Evolutionary conservation across 306 rosid species (phyloP), one percentile per base, ranked within the genome.

Genomic region (Vigna hirtella): DNA sequence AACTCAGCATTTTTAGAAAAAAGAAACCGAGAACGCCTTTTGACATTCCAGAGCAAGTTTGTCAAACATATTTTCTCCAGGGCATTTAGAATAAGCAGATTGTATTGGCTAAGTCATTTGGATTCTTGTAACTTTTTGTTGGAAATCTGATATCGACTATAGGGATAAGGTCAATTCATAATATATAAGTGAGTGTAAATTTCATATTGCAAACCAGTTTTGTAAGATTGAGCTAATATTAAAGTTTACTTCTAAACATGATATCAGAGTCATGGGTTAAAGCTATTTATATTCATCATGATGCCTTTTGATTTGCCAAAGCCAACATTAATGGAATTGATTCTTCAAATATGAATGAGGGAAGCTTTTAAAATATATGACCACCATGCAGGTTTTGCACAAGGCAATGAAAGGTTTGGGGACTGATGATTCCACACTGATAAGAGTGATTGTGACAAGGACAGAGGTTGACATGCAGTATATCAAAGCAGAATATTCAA

Each of bases 401-500:
- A 90, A 91, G 80, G 83, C 98, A 0, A 93, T 91, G 92, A 88
- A 88, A 79, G 96, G 96, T 47, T 11, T 91, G 80, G 98, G 98
- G 28, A 93, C 97, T 1, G 66, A 91, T 66, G 98, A 93, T 62
- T 32, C 45, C 78, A 11, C 76, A 1, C 86, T 93, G 6, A 79
- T 86, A 34, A 84, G 93, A 73, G 87, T 90, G 17, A 82, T 91
- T 79, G 89, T 90, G 67, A 86, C 98, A 52, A 91, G 97, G 72
- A 42, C 88, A 38, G 96, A 93, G 83, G 77, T 86, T 34, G 96
- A 93, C 70, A 85, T 93, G 87, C 93, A 83, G 76, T 90, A 90
- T 66, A 87, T 91, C 78, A 90, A 90, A 85, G 87, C 84, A 15
- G 96, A 83, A 79, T 93, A 91, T 67, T 64, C 62, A 45, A 90